Conservation (phyloP, 371 early-diverging fungal species). For the Haplosporangium sp. region DNA sequence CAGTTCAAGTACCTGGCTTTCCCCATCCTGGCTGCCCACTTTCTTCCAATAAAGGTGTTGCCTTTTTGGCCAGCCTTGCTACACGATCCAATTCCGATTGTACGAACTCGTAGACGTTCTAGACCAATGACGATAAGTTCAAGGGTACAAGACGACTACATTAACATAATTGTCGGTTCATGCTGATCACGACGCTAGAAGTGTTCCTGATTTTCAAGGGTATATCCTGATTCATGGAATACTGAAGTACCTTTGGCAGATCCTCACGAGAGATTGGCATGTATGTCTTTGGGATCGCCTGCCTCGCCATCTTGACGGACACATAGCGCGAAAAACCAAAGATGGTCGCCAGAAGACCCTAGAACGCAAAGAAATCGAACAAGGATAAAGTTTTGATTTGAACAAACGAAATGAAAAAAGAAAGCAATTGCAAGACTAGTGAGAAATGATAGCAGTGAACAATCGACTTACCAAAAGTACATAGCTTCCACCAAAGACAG, state of each 20-base stretch:
- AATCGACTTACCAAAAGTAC: conserved; percentile 63
- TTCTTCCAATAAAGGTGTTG: conserved; percentile 69
- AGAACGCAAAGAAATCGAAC: not conserved
- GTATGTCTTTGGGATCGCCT: conserved; percentile 77
- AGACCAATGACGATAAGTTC: not conserved
- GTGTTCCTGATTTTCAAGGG: no score
- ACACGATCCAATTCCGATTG: conserved; percentile 65
- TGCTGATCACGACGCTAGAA: no score
- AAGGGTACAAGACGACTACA: no score
- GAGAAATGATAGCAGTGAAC: no score
- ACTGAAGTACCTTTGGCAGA: conserved; percentile 66
- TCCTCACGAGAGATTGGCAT: conserved; percentile 75
- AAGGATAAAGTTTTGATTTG: not conserved
- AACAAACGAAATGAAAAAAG: no score
- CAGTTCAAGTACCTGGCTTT: conserved; percentile 58
- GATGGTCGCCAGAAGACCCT: conserved; percentile 58
- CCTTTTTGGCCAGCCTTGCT: conserved; percentile 59
- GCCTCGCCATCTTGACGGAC: conserved; percentile 64
- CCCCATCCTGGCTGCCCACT: conserved; percentile 72
- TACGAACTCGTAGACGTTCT: conserved; percentile 70
- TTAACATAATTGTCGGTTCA: no score
- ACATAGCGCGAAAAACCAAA: conserved; percentile 69
- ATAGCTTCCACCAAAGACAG: conserved; percentile 69
- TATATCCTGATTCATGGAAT: no score
- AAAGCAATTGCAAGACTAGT: no score